A percentile compares a stretch with the other conserved stretches of the same genome.
phyloP scores from a whole-genome alignment of 306 rosid species.

The Cucurbita argyrosperma region DNA sequence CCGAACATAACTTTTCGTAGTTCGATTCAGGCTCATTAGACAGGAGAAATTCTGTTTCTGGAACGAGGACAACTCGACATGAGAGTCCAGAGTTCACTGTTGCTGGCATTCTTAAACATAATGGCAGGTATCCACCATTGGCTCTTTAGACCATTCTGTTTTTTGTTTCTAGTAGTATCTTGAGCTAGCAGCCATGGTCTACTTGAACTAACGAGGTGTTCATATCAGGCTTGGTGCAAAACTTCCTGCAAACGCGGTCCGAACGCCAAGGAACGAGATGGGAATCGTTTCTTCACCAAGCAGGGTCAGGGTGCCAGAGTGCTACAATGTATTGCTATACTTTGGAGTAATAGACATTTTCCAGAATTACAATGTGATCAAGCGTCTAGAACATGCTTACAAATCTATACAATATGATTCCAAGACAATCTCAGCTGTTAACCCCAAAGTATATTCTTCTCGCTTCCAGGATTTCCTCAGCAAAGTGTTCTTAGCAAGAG shows the following conservation, averaged over 20 bases:
- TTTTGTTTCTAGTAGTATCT: background rate
- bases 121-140: constrained; percentile 15
- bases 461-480: constrained; percentile 31
- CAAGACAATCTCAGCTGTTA: constrained; percentile 18
- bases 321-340: constrained; percentile 14
- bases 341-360: constrained; percentile 21
- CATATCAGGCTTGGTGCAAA: constrained; percentile 15
- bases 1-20: background rate
- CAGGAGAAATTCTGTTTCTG: constrained; percentile 7
- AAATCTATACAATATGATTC: constrained; percentile 26
- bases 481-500: constrained; percentile 18
- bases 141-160: background rate
- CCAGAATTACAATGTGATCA: constrained; percentile 18
- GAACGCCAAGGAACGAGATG: constrained; percentile 11
- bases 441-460: constrained; percentile 29
- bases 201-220: background rate
- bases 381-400: constrained; percentile 31
- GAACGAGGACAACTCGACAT: background rate
- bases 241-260: constrained; percentile 20
- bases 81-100: constrained; percentile 10
- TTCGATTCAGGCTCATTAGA: constrained; percentile 9
- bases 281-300: constrained; percentile 2
- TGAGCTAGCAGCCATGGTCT: background rate
- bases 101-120: constrained; percentile 10
- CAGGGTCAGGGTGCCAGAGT: constrained; percentile 15